A percentile compares a stretch with the other conserved stretches of the same genome.
Conservation (phyloP, 2,329 filamentous ascomycete species). For the Fragosphaeria purpurea region DNA sequence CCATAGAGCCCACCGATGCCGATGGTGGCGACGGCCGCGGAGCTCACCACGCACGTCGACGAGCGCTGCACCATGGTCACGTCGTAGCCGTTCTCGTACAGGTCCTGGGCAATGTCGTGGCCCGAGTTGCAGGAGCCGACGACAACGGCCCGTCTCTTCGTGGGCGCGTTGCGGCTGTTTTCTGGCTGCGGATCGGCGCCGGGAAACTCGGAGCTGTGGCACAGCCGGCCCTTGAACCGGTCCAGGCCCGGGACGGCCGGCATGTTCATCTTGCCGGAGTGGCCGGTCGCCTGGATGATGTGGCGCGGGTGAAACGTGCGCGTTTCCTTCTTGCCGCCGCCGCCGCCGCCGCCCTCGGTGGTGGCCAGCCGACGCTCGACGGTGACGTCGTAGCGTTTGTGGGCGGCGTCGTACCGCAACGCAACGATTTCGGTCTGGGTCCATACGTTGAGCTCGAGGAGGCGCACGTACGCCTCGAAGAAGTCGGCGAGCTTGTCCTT, state of each 20-base stretch:
- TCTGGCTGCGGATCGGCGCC: conserved; percentile 25
- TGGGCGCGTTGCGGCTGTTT: conserved; percentile 12
- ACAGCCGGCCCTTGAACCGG: conserved; percentile 42
- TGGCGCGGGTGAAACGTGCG: conserved; percentile 52
- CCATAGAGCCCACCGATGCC: conserved; percentile 31
- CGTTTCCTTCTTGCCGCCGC: conserved; percentile 23
- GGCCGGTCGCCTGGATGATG: conserved; percentile 57
- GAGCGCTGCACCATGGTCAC: conserved; percentile 53
- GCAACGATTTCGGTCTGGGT: conserved; percentile 38
- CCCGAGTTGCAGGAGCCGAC: conserved; percentile 50
- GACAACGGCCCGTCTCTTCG: conserved; percentile 42
- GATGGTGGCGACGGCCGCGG: conserved; percentile 32
- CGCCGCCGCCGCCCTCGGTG: conserved; percentile 27
- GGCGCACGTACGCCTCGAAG: conserved; percentile 53
- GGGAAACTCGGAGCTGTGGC: conserved; percentile 43
- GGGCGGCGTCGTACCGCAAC: conserved; percentile 39
- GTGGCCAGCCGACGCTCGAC: conserved; percentile 37
- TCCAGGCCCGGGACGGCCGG: conserved; percentile 46
- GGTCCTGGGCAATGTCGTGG: conserved; percentile 50
- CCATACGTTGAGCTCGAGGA: conserved; percentile 63
- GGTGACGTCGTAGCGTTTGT: conserved; percentile 44
- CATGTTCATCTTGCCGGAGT: conserved; percentile 55
- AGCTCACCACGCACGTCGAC: conserved; percentile 45
- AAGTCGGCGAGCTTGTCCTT: conserved; percentile 64
- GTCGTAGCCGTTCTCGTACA: conserved; percentile 45